A percentile compares a stretch with the other conserved stretches of the same genome.
Evolutionary conservation across 228 moss, liverwort and hornwort genomes (phyloP).

Genomic region (Sphagnum fallax): DNA sequence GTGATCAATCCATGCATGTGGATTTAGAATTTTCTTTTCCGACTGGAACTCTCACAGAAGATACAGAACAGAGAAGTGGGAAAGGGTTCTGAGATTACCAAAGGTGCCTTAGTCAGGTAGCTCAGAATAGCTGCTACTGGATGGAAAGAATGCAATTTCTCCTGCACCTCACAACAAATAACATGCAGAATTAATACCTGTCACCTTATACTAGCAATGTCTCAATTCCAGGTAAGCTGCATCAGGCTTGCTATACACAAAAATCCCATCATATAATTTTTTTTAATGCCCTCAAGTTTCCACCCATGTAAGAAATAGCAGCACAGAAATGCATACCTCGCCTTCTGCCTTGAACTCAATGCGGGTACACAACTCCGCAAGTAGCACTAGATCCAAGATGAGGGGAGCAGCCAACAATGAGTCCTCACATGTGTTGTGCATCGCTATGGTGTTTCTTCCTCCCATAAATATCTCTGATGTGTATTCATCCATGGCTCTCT

Average conservation of each 20-base stretch:
- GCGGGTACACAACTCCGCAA: constrained; percentile 81
- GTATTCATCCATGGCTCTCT: constrained; percentile 97
- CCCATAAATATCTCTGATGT: constrained; percentile 99
- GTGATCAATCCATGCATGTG: no score
- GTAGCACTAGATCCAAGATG: constrained; percentile 80
- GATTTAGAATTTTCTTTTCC: no score
- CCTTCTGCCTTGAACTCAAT: constrained; percentile 87
- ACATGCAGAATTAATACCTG: no score
- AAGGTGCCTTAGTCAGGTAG: constrained; percentile 84
- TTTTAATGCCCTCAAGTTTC: no score
- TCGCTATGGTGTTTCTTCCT: constrained; percentile 86
- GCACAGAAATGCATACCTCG: constrained; percentile 20
- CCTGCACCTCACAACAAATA: constrained; percentile 32
- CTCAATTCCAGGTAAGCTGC: no score
- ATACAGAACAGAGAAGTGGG: no score
- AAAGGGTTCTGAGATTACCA: constrained; percentile 21
- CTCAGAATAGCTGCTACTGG: constrained; percentile 81
- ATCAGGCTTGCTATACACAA: no score
- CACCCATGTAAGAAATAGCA: no score
- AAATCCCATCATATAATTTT: no score
- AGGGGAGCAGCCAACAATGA: constrained; percentile 85
- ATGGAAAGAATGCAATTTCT: constrained; percentile 77
- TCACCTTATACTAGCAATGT: no score
- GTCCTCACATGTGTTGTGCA: constrained; percentile 97
- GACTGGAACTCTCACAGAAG: no score